phyloP scores from a whole-genome alignment of 768 basidiomycete genomes.

The Hemileccinum rubropunctum region DNA sequence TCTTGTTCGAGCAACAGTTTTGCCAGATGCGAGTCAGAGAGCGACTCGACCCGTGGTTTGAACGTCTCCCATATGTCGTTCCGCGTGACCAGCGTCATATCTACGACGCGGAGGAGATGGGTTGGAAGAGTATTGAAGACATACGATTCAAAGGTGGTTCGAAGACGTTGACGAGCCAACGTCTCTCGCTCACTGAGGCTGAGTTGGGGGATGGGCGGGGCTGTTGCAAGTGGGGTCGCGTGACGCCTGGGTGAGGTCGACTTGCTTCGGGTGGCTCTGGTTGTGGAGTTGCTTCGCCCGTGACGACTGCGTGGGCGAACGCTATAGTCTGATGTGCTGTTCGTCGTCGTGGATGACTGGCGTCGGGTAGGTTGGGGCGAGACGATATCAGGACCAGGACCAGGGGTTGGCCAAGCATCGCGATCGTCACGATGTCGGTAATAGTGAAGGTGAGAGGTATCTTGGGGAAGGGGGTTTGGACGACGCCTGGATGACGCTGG shows the following conservation, averaged over 20 bases:
- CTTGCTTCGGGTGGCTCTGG: constrained; percentile 13
- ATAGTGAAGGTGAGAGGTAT: constrained; percentile 5
- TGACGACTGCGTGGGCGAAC: constrained; percentile 15
- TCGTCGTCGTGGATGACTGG: constrained; percentile 18
- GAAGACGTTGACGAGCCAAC: constrained; percentile 19
- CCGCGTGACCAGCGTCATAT: constrained; percentile 21
- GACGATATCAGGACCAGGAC: constrained; percentile 10
- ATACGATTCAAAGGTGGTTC: constrained; percentile 22
- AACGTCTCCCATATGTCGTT: constrained; percentile 20
- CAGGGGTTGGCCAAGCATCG: constrained; percentile 13
- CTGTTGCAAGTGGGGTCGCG: constrained; percentile 11
- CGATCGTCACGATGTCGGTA: constrained; percentile 25
- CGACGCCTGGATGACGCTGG: constrained; percentile 15
- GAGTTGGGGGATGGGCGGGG: constrained; percentile 16
- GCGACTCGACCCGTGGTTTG: constrained; percentile 18
- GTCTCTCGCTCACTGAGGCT: constrained; percentile 21
- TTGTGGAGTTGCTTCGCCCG: constrained; percentile 18
- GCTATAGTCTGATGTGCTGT: constrained; percentile 17
- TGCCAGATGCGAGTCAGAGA: constrained; percentile 22
- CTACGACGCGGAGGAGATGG: constrained; percentile 19
- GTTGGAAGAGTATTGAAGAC: constrained; percentile 26
- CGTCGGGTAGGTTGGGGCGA: constrained; percentile 16
- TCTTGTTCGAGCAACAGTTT: constrained; percentile 24
- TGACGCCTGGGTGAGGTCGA: constrained; percentile 22
- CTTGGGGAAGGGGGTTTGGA: constrained; percentile 9